Conservation (phyloP, 129 eudicot genomes). For the Pseudognaphalium luteoalbum region DNA sequence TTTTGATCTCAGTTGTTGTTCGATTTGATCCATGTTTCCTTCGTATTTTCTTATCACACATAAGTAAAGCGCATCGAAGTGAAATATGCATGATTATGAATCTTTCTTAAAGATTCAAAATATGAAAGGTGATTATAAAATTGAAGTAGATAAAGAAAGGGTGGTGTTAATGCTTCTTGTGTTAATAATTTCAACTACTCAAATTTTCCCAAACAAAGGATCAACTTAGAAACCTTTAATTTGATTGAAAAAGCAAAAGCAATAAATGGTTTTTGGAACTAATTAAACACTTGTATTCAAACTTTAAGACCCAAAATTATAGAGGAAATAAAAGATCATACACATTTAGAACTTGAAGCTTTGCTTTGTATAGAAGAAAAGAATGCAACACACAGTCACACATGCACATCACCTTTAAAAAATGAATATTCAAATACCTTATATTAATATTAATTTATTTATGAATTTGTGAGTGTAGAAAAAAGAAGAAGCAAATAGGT, state of each 20-base stretch:
- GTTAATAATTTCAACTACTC: background rate
- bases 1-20: conserved; percentile 45
- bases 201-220: background rate
- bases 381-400: conserved; percentile 5
- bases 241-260: conserved; percentile 24
- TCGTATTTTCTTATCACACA: conserved; percentile 65
- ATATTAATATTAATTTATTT: background rate
- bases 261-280: conserved; percentile 14
- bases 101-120: conserved; percentile 25
- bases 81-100: conserved; percentile 60
- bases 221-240: background rate
- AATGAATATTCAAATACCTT: background rate
- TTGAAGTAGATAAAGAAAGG: conserved; percentile 10
- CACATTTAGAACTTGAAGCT: conserved; percentile 13
- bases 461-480: background rate
- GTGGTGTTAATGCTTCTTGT: conserved; percentile 22
- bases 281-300: conserved; percentile 13
- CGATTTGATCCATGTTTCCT: conserved; percentile 56
- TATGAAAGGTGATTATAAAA: conserved; percentile 26
- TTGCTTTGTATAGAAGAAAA: conserved; percentile 43
- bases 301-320: conserved; percentile 3
- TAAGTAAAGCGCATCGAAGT: conserved; percentile 66
- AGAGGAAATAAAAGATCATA: conserved; percentile 4
- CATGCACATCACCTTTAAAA: background rate
- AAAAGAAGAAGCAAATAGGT: background rate